phyloP scores from a whole-genome alignment of 2,329 filamentous ascomycete genomes.

The Verticillium longisporum region DNA sequence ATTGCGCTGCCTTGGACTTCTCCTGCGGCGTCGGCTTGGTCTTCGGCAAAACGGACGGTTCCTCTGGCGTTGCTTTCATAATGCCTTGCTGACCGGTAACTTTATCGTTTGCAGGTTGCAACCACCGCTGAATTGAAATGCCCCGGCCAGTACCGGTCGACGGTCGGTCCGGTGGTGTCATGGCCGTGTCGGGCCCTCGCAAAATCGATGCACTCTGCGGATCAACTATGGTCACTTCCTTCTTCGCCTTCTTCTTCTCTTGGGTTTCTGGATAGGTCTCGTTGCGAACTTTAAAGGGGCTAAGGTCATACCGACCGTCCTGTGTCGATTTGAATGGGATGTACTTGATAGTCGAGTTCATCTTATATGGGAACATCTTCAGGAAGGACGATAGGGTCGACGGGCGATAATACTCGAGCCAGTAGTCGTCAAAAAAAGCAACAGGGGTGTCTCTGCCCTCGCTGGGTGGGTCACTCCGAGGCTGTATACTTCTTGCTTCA shows the following conservation, averaged over 20 bases:
- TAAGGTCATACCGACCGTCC: conserved; percentile 73
- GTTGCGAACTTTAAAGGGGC: conserved; percentile 77
- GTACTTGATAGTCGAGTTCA: conserved; percentile 84
- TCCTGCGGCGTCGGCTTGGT: conserved; percentile 57
- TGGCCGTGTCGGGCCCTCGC: conserved; percentile 24
- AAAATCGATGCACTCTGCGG: conserved; percentile 35
- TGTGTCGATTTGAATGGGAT: conserved; percentile 68
- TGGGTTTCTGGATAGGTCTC: conserved; percentile 51
- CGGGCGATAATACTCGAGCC: conserved; percentile 94
- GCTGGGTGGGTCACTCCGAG: conserved; percentile 20
- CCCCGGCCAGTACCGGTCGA: conserved; percentile 13
- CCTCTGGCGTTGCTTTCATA: conserved; percentile 42
- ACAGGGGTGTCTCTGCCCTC: conserved; percentile 36
- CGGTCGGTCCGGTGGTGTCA: conserved; percentile 28
- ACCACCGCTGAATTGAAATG: conserved; percentile 47
- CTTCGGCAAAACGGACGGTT: conserved; percentile 22
- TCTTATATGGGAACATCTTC: conserved; percentile 88
- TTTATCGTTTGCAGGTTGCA: conserved; percentile 35
- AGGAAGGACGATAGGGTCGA: conserved; percentile 79
- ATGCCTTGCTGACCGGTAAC: conserved; percentile 36
- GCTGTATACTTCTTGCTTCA: conserved; percentile 33
- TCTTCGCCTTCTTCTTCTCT: conserved; percentile 56
- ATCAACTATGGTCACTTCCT: conserved; percentile 64
- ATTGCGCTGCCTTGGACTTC: conserved; percentile 77
- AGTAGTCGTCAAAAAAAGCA: conserved; percentile 81